These are phyloP conservation scores for Aphanocladium album DNA, from an alignment of 2,329 filamentous ascomycete species.

Conservation along the genomic window DNA sequence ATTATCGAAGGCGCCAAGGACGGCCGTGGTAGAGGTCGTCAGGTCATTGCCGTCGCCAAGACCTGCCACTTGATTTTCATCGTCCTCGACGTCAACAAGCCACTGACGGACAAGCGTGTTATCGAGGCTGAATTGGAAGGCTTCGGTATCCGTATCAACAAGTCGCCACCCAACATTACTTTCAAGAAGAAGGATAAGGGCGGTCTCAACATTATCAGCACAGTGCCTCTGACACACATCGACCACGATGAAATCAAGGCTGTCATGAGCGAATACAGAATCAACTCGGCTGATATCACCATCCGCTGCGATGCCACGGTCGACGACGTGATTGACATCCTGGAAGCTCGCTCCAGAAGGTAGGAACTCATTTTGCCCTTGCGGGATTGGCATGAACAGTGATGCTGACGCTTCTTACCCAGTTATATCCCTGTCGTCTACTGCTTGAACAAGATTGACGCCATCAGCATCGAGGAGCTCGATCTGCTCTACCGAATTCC, in stretches of 20 bases:
- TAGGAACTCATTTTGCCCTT: slow-evolving; percentile 18
- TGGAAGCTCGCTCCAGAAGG: slow-evolving; percentile 83
- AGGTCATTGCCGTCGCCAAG: slow-evolving; percentile 98
- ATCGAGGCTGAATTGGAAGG: slow-evolving; percentile 95
- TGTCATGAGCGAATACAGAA: slow-evolving; percentile 95
- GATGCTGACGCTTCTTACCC: neutral
- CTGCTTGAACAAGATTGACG: slow-evolving; percentile 97
- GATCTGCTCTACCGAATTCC: slow-evolving; percentile 95
- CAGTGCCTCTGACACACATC: slow-evolving; percentile 85
- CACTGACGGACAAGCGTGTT: slow-evolving; percentile 89
- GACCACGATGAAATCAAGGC: slow-evolving; percentile 96
- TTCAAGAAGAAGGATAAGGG: slow-evolving; percentile 99
- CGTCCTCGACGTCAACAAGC: slow-evolving; percentile 97
- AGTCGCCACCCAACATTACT: slow-evolving; percentile 94
- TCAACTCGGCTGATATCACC: slow-evolving; percentile 93
- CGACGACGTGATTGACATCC: slow-evolving; percentile 91
- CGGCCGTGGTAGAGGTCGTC: slow-evolving; percentile 91
- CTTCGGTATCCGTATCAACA: slow-evolving; percentile 97
- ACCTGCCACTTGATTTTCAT: slow-evolving; percentile 99
- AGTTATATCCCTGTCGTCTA: slow-evolving; percentile 99
- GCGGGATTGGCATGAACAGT: slow-evolving; percentile 2
- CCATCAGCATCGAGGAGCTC: slow-evolving; percentile 95
- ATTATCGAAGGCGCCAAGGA: slow-evolving; percentile 99
- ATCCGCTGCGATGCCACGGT: slow-evolving; percentile 97
- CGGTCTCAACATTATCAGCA: slow-evolving; percentile 92